These are phyloP conservation scores for Erysimum cheiranthoides DNA, from an alignment of 345 rosid species.

Conservation along the genomic window DNA sequence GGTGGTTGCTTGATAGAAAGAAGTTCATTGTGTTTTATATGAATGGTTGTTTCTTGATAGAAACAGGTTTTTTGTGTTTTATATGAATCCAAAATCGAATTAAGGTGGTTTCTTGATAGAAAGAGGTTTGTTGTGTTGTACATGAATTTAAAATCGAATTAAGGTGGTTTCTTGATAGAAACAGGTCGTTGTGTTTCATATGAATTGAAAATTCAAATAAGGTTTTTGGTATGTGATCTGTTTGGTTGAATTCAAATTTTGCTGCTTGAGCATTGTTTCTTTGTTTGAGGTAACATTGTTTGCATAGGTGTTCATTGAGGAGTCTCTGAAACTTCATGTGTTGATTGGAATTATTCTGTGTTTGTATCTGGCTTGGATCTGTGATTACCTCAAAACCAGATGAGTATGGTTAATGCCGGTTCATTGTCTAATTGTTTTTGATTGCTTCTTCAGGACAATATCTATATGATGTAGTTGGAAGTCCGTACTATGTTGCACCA, in stretches of 20 bases:
- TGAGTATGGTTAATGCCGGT: not conserved
- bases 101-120: too few relatives aligned
- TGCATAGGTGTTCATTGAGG: not conserved
- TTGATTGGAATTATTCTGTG: not conserved
- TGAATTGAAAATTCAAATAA: not conserved
- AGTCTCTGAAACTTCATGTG: conserved; percentile 10
- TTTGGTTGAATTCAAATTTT: not conserved
- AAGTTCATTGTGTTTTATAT: not conserved
- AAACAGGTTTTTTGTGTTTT: too few relatives aligned
- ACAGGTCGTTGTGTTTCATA: not conserved
- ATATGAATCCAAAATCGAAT: too few relatives aligned
- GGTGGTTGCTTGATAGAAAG: not conserved
- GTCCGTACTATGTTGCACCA: conserved; percentile 98
- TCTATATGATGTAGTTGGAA: conserved; percentile 89
- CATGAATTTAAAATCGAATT: too few relatives aligned
- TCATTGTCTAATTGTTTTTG: not conserved
- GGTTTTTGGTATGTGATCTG: not conserved
- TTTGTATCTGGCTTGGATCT: conserved; percentile 14
- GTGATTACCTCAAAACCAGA: not conserved
- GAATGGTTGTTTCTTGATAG: not conserved
- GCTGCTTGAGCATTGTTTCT: conserved; percentile 14
- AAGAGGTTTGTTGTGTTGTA: too few relatives aligned
- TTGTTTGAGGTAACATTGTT: not conserved
- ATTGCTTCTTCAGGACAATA: conserved; percentile 64
- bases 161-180: not conserved